These are phyloP conservation scores for Phaeotremella skinneri DNA, from an alignment of 768 basidiomycete genomes.

Conservation along the genomic window DNA sequence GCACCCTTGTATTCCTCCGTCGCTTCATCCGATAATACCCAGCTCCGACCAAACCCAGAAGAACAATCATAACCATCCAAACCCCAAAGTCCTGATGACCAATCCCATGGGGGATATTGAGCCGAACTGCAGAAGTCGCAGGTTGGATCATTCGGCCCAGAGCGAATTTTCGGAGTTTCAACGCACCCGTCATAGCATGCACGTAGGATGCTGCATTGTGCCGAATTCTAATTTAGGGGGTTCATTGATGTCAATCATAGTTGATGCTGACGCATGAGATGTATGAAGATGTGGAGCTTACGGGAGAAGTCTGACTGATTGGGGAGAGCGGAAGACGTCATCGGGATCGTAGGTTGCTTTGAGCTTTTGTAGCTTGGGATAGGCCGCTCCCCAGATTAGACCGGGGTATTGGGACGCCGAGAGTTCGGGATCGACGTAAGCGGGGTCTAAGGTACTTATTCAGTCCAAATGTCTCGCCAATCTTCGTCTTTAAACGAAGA, in stretches of 20 bases:
- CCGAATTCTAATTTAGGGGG: neutral
- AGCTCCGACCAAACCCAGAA: neutral
- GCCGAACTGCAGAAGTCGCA: neutral
- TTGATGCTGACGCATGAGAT: neutral
- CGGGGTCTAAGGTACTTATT: slow-evolving; percentile 11
- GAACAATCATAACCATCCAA: neutral
- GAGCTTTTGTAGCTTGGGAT: slow-evolving; percentile 9
- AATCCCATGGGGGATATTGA: neutral
- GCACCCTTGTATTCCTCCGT: neutral
- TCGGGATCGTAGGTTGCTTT: slow-evolving; percentile 12
- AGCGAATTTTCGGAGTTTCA: slow-evolving; percentile 4
- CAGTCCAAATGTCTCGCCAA: neutral
- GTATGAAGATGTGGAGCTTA: neutral
- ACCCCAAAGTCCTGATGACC: neutral
- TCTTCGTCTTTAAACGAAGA: neutral
- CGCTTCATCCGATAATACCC: neutral
- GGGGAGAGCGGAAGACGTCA: slow-evolving; percentile 13
- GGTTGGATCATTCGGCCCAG: neutral
- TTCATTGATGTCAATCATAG: neutral
- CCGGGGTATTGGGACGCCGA: slow-evolving; percentile 7
- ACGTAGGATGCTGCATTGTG: neutral
- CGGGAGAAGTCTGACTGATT: slow-evolving; percentile 5
- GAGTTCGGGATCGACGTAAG: slow-evolving; percentile 21
- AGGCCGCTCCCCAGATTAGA: slow-evolving; percentile 14
- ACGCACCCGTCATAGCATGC: neutral